phyloP scores from a whole-genome alignment of 441 rosid species.

The Eruca vesicaria region DNA sequence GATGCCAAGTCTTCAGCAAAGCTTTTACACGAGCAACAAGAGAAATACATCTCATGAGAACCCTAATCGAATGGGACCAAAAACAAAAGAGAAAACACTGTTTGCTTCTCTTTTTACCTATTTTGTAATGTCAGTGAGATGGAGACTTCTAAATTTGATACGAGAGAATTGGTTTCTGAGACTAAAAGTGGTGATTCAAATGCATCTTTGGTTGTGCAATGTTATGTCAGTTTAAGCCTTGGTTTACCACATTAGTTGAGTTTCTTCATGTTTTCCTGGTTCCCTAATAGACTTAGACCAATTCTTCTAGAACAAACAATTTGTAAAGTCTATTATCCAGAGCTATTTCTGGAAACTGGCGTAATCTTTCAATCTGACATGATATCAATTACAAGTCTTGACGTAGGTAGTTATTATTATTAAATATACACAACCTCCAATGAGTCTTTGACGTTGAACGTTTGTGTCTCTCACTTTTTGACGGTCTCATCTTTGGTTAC shows the following conservation, averaged over 20 bases:
- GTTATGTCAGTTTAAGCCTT: neutral
- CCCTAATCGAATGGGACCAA: neutral
- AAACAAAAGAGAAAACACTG: neutral
- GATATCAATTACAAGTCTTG: neutral
- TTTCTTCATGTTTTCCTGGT: neutral
- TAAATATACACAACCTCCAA: neutral
- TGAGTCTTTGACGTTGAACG: neutral
- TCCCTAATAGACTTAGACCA: neutral
- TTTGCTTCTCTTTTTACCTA: neutral
- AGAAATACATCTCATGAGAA: conserved; percentile 74
- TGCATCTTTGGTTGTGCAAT: neutral
- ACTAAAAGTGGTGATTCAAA: neutral
- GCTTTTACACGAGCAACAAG: conserved; percentile 85
- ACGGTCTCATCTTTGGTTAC: conserved; percentile 36
- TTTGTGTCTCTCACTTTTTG: conserved; percentile 8
- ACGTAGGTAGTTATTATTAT: neutral
- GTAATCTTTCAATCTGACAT: neutral
- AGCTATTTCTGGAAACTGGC: neutral
- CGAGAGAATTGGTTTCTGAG: neutral
- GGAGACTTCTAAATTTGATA: neutral
- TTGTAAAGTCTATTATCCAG: neutral
- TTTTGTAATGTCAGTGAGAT: neutral
- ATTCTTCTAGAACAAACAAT: neutral
- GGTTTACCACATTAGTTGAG: neutral
- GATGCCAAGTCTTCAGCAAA: conserved; percentile 97